Evolutionary conservation across 495 filamentous ascomycete genomes (phyloP), one percentile per base, ranked within the genome.

Genomic region (Oleoguttula mirabilis): DNA sequence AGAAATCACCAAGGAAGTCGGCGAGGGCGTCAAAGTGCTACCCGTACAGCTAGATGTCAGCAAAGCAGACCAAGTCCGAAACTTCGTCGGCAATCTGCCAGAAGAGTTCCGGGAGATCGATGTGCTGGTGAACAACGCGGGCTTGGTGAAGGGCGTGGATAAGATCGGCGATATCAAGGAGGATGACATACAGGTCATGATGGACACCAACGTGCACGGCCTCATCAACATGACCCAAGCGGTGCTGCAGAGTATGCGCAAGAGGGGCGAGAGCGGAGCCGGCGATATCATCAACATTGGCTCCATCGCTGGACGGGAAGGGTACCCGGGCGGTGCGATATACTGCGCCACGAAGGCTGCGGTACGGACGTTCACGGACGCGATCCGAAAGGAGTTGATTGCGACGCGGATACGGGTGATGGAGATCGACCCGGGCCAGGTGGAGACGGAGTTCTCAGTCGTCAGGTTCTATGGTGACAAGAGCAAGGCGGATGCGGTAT

Each of bases 251-350:
- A 79, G 87, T 60, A 93, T 86, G 72, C 79, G 86, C 67, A 72
- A 77, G 56, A 77, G 85, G 28, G 62, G 69, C 11, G 75, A 88
- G 30, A 84, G 84, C 37, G 88, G 87, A 39, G 65, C 68, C 21
- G 90, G 90, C 46, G 90, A 98, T 56, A 88, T 98, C 57, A 92
- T 98, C 62, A 96, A 95, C 63, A 83, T 98, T 57, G 90, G 90
- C 41, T 88, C 81, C 54, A 90, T 98, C 58, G 90, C 90, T 19
- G 90, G 90, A 17, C 75, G 90, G 28, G 88, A 94, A 52, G 71
- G 82, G 10, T 98, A 98, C 63, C 66, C 77, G 3, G 87, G 92
- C 32, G 90, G 90, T 19, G 78, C 79, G 53, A 94, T 98, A 52
- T 98, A 98, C 72, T 98, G 90, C 62, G 86, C 90, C 2, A 88